Evolutionary conservation across 23 red algal genomes (phyloP).

Genomic region (Gracilaria gracilis): DNA sequence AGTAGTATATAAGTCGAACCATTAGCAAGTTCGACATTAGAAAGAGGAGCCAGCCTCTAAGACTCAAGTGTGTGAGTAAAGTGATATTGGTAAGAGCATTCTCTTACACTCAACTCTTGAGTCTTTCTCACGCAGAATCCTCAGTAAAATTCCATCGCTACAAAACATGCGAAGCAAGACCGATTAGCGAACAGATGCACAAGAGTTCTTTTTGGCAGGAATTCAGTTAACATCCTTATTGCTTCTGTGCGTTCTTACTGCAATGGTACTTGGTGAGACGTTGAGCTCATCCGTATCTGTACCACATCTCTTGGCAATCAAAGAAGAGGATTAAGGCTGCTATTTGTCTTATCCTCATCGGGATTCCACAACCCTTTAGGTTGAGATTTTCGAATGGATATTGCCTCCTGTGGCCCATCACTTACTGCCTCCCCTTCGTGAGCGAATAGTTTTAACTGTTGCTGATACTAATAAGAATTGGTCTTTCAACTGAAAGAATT

Average conservation of each 20-base stretch:
- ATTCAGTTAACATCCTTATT: not conserved
- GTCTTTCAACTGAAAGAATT: no score
- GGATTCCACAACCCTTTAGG: no score
- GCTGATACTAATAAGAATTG: no score
- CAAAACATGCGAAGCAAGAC: not conserved
- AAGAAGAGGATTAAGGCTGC: no score
- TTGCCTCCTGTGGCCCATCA: no score
- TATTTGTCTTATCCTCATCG: no score
- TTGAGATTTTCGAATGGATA: no score
- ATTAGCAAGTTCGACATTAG: not conserved
- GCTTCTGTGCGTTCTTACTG: not conserved
- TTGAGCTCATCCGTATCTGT: no score
- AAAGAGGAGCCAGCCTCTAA: not conserved
- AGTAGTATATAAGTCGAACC: not conserved
- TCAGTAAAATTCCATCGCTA: constrained; percentile 4
- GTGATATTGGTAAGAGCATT: not conserved
- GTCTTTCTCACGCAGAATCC: constrained; percentile 1
- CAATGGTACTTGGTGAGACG: no score
- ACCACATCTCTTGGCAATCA: no score
- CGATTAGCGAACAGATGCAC: not conserved
- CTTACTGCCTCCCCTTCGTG: no score
- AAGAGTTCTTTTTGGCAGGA: not conserved
- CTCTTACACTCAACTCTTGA: not conserved
- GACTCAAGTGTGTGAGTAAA: not conserved
- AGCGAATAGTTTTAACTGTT: no score